phyloP scores from a whole-genome alignment of 2,329 filamentous ascomycete species.

The Achaetomium macrosporum region DNA sequence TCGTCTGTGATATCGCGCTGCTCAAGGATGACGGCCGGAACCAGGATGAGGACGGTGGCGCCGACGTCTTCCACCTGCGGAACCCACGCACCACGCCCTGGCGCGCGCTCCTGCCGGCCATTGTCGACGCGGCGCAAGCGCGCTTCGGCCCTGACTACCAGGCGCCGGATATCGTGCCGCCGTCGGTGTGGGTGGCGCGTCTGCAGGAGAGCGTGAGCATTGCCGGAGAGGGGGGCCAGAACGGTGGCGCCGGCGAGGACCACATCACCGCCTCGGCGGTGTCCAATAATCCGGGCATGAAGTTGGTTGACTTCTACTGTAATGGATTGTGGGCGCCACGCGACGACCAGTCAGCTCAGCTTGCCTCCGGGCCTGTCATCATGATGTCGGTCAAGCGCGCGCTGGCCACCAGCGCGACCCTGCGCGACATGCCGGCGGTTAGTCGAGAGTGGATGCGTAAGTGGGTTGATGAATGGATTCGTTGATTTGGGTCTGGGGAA shows the following conservation, averaged over 20 bases:
- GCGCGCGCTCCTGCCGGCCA: background rate
- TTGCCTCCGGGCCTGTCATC: background rate
- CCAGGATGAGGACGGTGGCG: background rate
- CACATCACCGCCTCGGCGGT: background rate
- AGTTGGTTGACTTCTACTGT: background rate
- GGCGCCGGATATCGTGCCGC: background rate
- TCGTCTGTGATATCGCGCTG: background rate
- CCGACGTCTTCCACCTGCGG: background rate
- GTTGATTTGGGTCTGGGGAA: no score
- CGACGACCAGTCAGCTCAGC: no score
- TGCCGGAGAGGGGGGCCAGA: background rate
- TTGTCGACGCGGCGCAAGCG: background rate
- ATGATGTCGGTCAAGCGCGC: background rate
- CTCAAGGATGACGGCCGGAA: background rate
- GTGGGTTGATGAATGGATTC: background rate
- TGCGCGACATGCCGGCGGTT: background rate
- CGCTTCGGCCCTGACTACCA: no score
- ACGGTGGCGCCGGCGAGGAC: background rate
- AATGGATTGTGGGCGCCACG: background rate
- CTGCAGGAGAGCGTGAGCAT: background rate
- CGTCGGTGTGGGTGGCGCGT: background rate
- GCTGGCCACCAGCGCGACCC: background rate
- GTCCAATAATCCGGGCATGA: background rate
- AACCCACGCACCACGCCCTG: background rate
- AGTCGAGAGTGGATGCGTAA: conserved; percentile 2